phyloP scores from a whole-genome alignment of 208 protist genomes.

The Naegleria lovaniensis region DNA sequence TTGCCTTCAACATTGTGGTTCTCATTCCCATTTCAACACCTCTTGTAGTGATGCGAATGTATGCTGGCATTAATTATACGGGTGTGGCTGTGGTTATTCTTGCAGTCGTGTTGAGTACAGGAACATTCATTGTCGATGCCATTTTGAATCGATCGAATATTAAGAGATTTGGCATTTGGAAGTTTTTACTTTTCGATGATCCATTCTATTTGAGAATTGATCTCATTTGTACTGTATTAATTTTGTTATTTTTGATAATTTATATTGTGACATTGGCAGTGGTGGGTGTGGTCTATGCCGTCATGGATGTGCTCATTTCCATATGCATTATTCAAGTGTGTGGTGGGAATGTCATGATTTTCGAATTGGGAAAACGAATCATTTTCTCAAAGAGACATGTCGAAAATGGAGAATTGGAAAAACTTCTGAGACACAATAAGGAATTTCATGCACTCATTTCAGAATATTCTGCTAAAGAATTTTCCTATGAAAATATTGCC shows the following conservation, averaged over 20 bases:
- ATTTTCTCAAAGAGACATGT: not conserved
- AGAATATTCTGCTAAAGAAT: not conserved
- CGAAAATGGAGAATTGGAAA: not conserved
- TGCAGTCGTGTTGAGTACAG: not conserved
- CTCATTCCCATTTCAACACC: not conserved
- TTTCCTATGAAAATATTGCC: not conserved
- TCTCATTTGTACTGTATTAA: not conserved
- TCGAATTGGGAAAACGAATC: not conserved
- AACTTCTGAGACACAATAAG: not conserved
- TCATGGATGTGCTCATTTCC: not conserved
- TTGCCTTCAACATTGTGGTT: not conserved
- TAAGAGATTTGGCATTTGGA: not conserved
- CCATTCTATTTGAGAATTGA: not conserved
- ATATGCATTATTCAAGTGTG: not conserved
- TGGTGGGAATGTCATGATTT: not conserved
- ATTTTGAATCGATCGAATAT: not conserved
- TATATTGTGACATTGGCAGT: not conserved
- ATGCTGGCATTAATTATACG: not conserved
- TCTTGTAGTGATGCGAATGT: not conserved
- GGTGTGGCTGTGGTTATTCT: not conserved
- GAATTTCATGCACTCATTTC: not conserved
- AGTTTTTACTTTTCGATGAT: slow-evolving; percentile 8
- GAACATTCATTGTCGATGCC: not conserved
- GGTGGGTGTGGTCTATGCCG: not conserved
- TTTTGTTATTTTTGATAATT: not conserved